phyloP scores from a whole-genome alignment of 1,139 yeast genomes.

The Petasospora fabianii region DNA sequence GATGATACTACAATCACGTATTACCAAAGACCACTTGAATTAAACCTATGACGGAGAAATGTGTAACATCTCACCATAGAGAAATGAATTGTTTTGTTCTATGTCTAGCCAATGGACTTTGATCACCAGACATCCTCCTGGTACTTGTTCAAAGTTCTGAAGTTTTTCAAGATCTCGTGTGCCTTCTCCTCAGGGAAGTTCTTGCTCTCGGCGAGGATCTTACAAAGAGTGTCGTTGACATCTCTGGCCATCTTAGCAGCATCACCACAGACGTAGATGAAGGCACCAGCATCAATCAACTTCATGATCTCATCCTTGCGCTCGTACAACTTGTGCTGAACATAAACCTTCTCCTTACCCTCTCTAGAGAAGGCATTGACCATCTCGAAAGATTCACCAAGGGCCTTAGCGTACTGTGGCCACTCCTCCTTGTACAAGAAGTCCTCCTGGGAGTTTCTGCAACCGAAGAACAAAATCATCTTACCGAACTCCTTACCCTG shows the following conservation, averaged over 20 bases:
- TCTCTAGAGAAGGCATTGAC: conserved; percentile 84
- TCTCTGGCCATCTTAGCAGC: conserved; percentile 96
- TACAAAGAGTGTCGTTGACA: conserved; percentile 71
- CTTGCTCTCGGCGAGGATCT: conserved; percentile 55
- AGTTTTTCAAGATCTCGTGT: conserved; percentile 69
- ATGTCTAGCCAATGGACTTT: too few species aligned
- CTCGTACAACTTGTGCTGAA: conserved; percentile 74
- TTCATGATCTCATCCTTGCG: conserved; percentile 50
- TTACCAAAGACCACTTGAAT: too few species aligned
- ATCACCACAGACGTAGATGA: conserved; percentile 94
- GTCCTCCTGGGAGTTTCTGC: conserved; percentile 72
- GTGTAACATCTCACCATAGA: too few species aligned
- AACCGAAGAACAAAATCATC: conserved; percentile 78
- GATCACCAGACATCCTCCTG: conserved; percentile 98
- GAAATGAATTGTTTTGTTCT: too few species aligned
- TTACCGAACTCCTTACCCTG: conserved; percentile 60
- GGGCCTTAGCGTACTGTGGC: conserved; percentile 60
- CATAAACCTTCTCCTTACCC: conserved; percentile 67
- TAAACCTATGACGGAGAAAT: too few species aligned
- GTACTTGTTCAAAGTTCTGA: conserved; percentile 81
- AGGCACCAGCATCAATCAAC: conserved; percentile 70
- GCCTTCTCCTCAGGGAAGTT: conserved; percentile 61
- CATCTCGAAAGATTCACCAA: conserved; percentile 68
- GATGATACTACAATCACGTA: too few species aligned
- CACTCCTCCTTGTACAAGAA: conserved; percentile 84